Evolutionary conservation across 1,284 basidiomycete genomes (phyloP).

Genomic region (Paramarasmius palmivorus): DNA sequence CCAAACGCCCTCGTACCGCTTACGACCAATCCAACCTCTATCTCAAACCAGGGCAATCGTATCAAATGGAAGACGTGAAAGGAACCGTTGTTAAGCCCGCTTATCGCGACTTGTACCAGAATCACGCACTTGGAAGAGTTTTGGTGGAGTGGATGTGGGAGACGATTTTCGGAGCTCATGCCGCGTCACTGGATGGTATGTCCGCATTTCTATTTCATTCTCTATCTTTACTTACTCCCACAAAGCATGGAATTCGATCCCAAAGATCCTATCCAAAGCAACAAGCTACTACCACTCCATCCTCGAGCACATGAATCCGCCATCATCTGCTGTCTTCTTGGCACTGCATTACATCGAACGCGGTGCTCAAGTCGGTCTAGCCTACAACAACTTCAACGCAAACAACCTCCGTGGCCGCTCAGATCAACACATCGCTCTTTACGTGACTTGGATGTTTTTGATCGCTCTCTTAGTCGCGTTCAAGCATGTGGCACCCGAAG

Average conservation of each 20-base stretch:
- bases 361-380: not conserved
- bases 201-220: too few relatives aligned
- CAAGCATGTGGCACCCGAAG: not conserved
- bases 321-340: not conserved
- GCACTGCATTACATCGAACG: not conserved
- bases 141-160: not conserved
- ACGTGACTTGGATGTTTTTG: not conserved
- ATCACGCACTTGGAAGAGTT: not conserved
- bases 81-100: not conserved
- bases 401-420: not conserved
- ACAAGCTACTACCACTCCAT: not conserved
- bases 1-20: not conserved
- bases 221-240: too few relatives aligned
- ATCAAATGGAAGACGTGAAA: not conserved
- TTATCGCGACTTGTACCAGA: not conserved
- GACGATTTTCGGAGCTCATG: not conserved
- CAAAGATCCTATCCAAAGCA: not conserved
- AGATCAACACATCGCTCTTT: not conserved
- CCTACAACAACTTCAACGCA: not conserved
- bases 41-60: not conserved
- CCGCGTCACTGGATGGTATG: not conserved
- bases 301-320: not conserved
- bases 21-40: conserved; percentile 1
- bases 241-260: too few relatives aligned
- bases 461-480: not conserved